Base-by-base conservation (phyloP, 805 yeast species). In the Wickerhamiella hasegawae region DNA sequence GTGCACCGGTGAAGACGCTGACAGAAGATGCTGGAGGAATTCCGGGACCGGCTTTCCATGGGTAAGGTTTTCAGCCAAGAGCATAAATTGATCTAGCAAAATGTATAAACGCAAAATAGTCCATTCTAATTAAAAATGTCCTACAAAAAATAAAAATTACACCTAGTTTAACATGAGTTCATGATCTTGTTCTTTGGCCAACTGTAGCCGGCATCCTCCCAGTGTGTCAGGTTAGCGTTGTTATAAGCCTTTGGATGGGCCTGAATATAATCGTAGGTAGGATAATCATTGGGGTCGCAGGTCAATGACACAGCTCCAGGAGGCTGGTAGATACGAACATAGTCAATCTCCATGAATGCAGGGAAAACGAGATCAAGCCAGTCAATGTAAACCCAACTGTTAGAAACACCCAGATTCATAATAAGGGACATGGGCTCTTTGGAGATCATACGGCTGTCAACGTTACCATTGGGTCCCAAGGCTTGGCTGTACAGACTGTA, bases 371-470 rank as follows among this genome's bases (percentile, higher is more conserved):
- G 62, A 16, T 53, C 53, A 30, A 73, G 71, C 95, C 95, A 87
- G 59, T 84, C 87, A 42, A 87, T 87, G 55, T 80, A 82, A 5
- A 90, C 81, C 97, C 97, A 87, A 40, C 73, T 78, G 49, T 76
- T 78, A 12, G 96, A 85, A 35, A 87, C 61, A 65, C 94, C 98
- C 59, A 87, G 59, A 55, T 87, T 87, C 65, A 87, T 51, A 44
- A 87, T 59, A 41, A 87, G 68, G 2, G 93, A 68, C 96, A 87
- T 84, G 44, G 97, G 97, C 53, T 87, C 98, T 53, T 78, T 76
- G 17, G 90, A 66, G 20, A 87, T 69, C 44, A 69, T 58, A 57
- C 97, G 73, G 77, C 78, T 73, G 28, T 72, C 90, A 44, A 87
- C 60, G 55, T 87, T 87, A 45, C 98, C 97, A 54, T 80, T 80